Evolutionary conservation across 2,329 filamentous ascomycete genomes (phyloP), one percentile per base, ranked within the genome.

Genomic region (Ascochyta pisi): DNA sequence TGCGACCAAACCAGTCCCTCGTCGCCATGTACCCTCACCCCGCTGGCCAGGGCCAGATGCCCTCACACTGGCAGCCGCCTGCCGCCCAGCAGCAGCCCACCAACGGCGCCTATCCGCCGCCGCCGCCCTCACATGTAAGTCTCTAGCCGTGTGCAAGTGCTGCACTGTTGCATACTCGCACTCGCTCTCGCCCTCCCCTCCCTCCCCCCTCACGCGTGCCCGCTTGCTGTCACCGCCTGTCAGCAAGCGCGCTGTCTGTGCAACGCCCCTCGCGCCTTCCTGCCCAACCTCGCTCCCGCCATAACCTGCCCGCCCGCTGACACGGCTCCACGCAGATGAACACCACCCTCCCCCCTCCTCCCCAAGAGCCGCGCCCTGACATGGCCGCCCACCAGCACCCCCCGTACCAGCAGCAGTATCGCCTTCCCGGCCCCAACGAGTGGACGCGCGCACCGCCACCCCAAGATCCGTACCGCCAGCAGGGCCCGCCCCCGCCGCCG

Each of bases 331-430:
- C 54, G 16, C 52, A 74, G 72, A 70, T 72, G 61, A 69, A 62
- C 58, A 60, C 68, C 34, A 65, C 71, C 34, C 66, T 71, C 54
- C 72, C 70, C 53, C 69, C 70, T 16, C 69, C 70, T 37, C 67
- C 71, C 26, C 68, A 70, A 63, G 73, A 75, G 60, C 72, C 72
- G 45, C 76, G 75, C 55, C 70, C 78, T 54, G 74, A 77, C 64
- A 80, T 81, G 79, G 75, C 78, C 50, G 73, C 75, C 33, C 72
- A 78, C 51, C 78, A 80, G 66, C 77, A 78, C 57, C 73, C 76
- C 43, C 75, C 74, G 50, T 76, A 78, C 55, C 63, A 77, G 58
- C 78, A 81, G 60, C 77, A 69, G 57, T 81, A 80, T 64, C 78
- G 77, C 48, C 71, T 79, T 53, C 79, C 79, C 34, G 76, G 78